Evolutionary conservation across 371 early-diverging fungal species (phyloP).

Genomic region (Smittium culicis): DNA sequence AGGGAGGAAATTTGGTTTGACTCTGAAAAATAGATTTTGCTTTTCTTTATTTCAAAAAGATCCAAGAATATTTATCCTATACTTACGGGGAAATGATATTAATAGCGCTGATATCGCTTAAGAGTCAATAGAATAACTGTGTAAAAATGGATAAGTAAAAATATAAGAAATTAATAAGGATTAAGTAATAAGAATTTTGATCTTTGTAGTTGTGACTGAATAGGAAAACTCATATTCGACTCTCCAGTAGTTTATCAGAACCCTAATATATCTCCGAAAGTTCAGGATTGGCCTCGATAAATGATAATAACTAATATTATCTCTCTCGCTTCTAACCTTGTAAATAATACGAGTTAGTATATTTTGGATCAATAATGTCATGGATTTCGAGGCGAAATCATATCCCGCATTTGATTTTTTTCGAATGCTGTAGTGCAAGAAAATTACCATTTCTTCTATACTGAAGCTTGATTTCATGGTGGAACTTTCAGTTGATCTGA

Average conservation of each 20-base stretch:
- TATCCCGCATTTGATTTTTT: background rate
- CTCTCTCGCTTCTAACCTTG: background rate
- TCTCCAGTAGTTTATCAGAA: background rate
- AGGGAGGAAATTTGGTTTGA: background rate
- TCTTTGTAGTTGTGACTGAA: background rate
- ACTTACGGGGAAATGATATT: background rate
- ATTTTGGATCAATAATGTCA: background rate
- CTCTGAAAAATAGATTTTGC: background rate
- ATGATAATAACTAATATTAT: background rate
- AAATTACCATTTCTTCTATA: background rate
- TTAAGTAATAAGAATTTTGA: background rate
- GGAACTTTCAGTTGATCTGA: background rate
- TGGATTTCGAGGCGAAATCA: background rate
- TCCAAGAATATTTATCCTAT: background rate
- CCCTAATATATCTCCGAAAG: background rate
- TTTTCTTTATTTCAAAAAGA: background rate
- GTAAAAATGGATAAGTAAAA: background rate
- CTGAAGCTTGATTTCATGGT: background rate
- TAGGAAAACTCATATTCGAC: background rate
- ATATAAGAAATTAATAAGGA: background rate
- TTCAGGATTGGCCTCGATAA: background rate
- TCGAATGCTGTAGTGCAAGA: background rate
- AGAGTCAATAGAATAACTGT: background rate
- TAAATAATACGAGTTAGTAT: background rate
- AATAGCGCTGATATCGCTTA: background rate